phyloP scores from a whole-genome alignment of 495 filamentous ascomycete genomes.

The Penicillium silybi region DNA sequence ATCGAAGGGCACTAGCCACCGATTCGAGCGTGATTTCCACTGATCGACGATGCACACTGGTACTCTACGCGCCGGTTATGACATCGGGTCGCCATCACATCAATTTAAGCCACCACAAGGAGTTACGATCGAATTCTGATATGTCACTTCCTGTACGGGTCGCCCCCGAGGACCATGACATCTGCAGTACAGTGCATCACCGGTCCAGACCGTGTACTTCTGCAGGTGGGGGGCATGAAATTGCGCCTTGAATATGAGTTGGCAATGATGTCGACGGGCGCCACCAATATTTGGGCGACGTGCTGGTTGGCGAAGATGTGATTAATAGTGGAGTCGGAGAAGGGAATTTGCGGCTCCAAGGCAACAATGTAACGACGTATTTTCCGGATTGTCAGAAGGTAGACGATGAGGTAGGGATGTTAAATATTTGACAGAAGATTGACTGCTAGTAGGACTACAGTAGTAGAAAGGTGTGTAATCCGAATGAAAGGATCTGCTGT shows the following conservation, averaged over 20 bases:
- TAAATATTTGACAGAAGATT: background rate
- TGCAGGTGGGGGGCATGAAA: background rate
- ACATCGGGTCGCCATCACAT: background rate
- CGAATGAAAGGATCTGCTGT: background rate
- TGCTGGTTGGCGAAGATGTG: slow-evolving; percentile 6
- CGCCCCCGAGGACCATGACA: background rate
- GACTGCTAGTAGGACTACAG: too few species aligned
- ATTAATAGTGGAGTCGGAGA: slow-evolving; percentile 8
- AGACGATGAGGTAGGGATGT: background rate
- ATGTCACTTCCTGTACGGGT: background rate
- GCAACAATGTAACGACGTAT: slow-evolving; percentile 13
- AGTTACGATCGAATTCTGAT: background rate
- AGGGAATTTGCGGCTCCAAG: slow-evolving; percentile 21
- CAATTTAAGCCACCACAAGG: background rate
- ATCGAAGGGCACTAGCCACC: background rate
- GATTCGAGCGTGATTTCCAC: background rate
- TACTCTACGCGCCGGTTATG: background rate
- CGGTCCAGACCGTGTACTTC: background rate
- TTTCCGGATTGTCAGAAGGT: background rate
- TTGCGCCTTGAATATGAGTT: slow-evolving; percentile 8
- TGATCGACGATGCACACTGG: background rate
- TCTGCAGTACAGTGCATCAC: background rate
- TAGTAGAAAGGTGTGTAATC: too few species aligned
- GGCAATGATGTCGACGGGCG: slow-evolving; percentile 19
- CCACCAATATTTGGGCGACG: slow-evolving; percentile 1